phyloP scores from a whole-genome alignment of 495 filamentous ascomycete genomes.

The Penicillium daleae region DNA sequence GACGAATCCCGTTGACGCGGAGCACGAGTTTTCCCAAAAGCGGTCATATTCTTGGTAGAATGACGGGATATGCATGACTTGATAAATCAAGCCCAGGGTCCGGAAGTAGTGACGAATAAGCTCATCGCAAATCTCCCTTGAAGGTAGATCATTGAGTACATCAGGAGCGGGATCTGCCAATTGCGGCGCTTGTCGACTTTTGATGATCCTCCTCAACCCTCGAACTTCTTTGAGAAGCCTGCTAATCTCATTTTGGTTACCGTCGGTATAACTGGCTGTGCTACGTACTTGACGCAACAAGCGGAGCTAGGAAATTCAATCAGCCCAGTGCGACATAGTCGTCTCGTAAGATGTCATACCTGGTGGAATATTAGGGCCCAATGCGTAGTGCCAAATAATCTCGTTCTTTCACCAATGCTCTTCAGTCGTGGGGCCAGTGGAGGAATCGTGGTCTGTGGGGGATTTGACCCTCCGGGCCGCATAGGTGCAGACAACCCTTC shows the following conservation, averaged over 20 bases:
- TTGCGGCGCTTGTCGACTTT: constrained; percentile 19
- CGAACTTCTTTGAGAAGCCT: constrained; percentile 34
- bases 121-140: constrained; percentile 24
- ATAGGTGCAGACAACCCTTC: not conserved
- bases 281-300: constrained; percentile 22
- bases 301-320: constrained; percentile 13
- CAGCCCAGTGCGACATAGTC: not conserved
- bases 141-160: constrained; percentile 23
- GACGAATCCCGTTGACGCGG: constrained; percentile 25
- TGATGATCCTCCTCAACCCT: constrained; percentile 26
- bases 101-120: constrained; percentile 41
- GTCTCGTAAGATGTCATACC: constrained; percentile 27
- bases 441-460: constrained; percentile 21
- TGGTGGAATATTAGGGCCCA: constrained; percentile 44
- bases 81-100: constrained; percentile 50
- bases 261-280: constrained; percentile 13
- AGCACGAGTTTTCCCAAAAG: constrained; percentile 46
- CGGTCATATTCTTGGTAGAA: constrained; percentile 54
- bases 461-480: not conserved
- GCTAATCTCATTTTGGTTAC: constrained; percentile 28
- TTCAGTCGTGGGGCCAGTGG: constrained; percentile 24
- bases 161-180: constrained; percentile 21
- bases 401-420: constrained; percentile 32
- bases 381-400: constrained; percentile 47
- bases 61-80: constrained; percentile 59